Conservation (phyloP, 306 rosid genomes). For the Carpinus viminea region DNA sequence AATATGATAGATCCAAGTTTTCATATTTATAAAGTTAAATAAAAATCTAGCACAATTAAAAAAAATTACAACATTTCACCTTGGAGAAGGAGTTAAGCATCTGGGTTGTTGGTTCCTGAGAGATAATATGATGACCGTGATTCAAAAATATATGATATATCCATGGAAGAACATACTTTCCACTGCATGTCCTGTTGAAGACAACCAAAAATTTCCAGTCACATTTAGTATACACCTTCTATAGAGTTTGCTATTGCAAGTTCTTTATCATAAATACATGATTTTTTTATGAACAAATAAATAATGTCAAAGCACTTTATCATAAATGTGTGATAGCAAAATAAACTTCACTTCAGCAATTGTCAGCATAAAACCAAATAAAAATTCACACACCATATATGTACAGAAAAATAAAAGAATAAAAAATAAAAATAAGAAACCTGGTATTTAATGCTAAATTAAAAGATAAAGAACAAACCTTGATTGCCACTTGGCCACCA, state of each 20-base stretch:
- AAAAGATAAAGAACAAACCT: slow-evolving; percentile 53
- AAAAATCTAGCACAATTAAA: slow-evolving; percentile 12
- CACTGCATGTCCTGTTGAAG: slow-evolving; percentile 58
- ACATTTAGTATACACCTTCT: not conserved
- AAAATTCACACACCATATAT: not conserved
- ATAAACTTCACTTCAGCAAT: not conserved
- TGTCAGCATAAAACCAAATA: not conserved
- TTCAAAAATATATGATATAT: slow-evolving; percentile 67
- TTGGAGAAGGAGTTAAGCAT: slow-evolving; percentile 61
- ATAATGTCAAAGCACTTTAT: not conserved
- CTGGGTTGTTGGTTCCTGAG: slow-evolving; percentile 41
- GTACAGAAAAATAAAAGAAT: too few relatives aligned
- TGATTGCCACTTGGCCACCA: slow-evolving; percentile 69
- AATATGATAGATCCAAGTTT: not conserved
- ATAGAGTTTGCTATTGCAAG: not conserved
- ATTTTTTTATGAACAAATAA: too few relatives aligned
- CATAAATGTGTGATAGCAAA: not conserved
- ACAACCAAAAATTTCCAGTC: slow-evolving; percentile 14
- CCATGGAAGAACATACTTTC: slow-evolving; percentile 82
- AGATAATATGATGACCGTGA: slow-evolving; percentile 56
- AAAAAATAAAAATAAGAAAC: not conserved
- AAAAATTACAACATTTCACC: slow-evolving; percentile 37
- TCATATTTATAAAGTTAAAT: slow-evolving; percentile 17
- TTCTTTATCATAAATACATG: not conserved
- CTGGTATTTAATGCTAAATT: slow-evolving; percentile 11